Evolutionary conservation across 441 rosid species (phyloP), one percentile per base, ranked within the genome.

Genomic region (Adansonia rubrostipa): DNA sequence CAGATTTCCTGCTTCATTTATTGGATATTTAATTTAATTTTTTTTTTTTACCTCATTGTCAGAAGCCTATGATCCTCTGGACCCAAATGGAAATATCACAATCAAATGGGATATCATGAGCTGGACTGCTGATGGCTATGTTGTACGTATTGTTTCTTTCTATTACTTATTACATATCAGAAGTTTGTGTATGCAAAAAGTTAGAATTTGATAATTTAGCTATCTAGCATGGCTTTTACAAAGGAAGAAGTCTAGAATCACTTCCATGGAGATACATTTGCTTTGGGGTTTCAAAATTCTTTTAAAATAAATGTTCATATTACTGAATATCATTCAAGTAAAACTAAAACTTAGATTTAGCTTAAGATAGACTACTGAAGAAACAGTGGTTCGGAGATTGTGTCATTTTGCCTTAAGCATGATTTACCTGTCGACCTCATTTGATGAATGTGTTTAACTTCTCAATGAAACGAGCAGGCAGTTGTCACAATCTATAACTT

Each of bases 61-160:
- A 92, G 96, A 88, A 81, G 94, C 94, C 47, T 93, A 92, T 83
- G 99, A 93, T 87, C 84, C 95, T 36, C 91, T 95, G 79, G 98
- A 93, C 80, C 99, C 99, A 66, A 86, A 58, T 78, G 98, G 96
- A 73, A 93, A 96, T 81, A 91, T 96, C 86, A 93, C 98, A 45
- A 88, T 93, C 79, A 96, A 88, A 85, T 96, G 97, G 98, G 99
- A 96, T 77, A 68, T 96, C 58, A 86, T 83, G 75, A 88, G 78
- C 88, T 96, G 97, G 98, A 87, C 89, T 72, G 60, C 93, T 71
- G 98, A 92, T 87, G 99, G 99, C 78, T 96, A 96, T 80, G 85
- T 86, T 62, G 97, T 92, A 80, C 89, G 92, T 86, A 51, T 53
- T 54, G 3, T 24, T 44, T 68, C 50, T 57, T 44, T 24, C 22